These are phyloP conservation scores for Penicillium sp. DNA, from an alignment of 2,329 filamentous ascomycete genomes.

Conservation along the genomic window DNA sequence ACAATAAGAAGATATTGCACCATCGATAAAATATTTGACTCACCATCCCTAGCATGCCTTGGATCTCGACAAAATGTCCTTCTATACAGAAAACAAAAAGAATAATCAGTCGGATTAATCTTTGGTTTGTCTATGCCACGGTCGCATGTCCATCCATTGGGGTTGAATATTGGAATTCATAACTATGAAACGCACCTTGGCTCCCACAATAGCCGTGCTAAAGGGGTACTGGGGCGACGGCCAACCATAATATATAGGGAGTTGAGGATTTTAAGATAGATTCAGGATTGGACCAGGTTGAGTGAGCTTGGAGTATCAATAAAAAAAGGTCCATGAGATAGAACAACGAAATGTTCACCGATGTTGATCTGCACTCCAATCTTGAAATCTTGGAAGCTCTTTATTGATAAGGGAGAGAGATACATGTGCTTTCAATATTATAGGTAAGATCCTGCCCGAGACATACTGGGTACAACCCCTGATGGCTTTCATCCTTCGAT, in stretches of 20 bases:
- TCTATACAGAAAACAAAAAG: not conserved
- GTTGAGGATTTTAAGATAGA: not conserved
- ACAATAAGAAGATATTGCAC: constrained; percentile 14
- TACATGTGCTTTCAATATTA: not conserved
- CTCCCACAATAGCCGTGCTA: constrained; percentile 28
- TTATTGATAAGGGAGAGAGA: not conserved
- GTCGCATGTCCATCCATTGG: not conserved
- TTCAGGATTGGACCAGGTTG: not conserved
- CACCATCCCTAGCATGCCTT: constrained; percentile 21
- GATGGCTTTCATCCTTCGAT: not conserved
- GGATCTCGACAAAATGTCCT: constrained; percentile 14
- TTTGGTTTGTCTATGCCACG: not conserved
- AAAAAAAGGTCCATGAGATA: not conserved
- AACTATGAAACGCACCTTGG: constrained; percentile 22
- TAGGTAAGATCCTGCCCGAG: not conserved
- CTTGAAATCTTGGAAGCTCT: not conserved
- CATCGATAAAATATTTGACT: constrained; percentile 20
- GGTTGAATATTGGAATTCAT: not conserved
- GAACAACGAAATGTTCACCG: not conserved
- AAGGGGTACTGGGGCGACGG: constrained; percentile 14
- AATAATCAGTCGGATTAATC: not conserved
- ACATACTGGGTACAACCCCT: not conserved
- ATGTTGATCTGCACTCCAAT: constrained; percentile 3
- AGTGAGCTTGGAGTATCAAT: not conserved
- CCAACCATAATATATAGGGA: constrained; percentile 7